Evolutionary conservation across 345 rosid genomes (phyloP).

Genomic region (rapeseed (Brassica napus)): Da-Ae NC_063436.1:3746501-3747000

Average conservation of each 20-base stretch:
- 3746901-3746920: constrained; percentile 50
- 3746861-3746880: constrained; percentile 49
- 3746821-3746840: constrained; percentile 74
- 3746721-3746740: neutral
- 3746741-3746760: neutral
- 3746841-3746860: constrained; percentile 52
- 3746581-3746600: neutral
- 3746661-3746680: neutral
- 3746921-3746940: constrained; percentile 62
- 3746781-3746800: neutral
- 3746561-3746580: neutral
- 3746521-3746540: neutral
- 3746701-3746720: neutral
- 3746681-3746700: neutral
- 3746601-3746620: neutral
- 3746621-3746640: neutral
- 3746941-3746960: constrained; percentile 39
- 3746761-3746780: neutral
- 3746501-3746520: neutral
- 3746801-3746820: constrained; percentile 26
- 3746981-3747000: constrained; percentile 20
- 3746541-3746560: neutral
- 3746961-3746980: constrained; percentile 49
- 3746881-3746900: constrained; percentile 47
- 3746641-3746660: neutral